These are phyloP conservation scores for Achaetomiella virescens DNA, from an alignment of 495 filamentous ascomycete species.

Conservation along the genomic window DNA sequence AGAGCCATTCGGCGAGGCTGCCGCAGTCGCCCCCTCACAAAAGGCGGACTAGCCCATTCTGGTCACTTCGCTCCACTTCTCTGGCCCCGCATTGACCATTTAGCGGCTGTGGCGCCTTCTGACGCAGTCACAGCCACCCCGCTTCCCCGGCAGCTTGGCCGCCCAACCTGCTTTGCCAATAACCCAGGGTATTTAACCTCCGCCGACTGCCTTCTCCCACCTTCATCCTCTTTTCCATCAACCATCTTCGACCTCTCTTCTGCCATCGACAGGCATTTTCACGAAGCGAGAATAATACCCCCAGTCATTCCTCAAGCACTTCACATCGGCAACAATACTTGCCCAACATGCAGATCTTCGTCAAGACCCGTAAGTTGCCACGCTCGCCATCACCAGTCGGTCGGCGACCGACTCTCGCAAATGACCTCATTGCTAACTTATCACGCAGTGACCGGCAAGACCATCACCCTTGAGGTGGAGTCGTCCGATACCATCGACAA, in stretches of 20 bases:
- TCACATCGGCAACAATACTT: conserved; percentile 10
- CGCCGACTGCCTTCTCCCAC: conserved; percentile 7
- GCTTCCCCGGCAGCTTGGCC: conserved; percentile 30
- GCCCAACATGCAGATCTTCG: conserved; percentile 88
- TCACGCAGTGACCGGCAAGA: conserved; percentile 84
- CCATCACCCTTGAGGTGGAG: conserved; percentile 99
- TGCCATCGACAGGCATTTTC: conserved; percentile 21
- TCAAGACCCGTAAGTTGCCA: conserved; percentile 79
- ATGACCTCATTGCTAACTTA: conserved; percentile 23
- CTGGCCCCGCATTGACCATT: conserved; percentile 17
- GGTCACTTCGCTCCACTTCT: conserved; percentile 27
- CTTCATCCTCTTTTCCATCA: conserved; percentile 7
- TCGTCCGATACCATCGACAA: conserved; percentile 98
- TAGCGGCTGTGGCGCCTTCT: conserved; percentile 33
- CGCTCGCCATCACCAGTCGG: conserved; percentile 11
- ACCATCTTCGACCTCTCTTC: conserved; percentile 14
- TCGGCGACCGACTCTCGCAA: not conserved
- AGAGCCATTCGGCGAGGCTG: conserved; percentile 7
- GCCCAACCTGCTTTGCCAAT: conserved; percentile 26
- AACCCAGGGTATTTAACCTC: conserved; percentile 20
- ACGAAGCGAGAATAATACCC: not conserved
- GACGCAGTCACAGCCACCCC: conserved; percentile 31
- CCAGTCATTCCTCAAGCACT: conserved; percentile 18
- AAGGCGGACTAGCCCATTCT: conserved; percentile 27
- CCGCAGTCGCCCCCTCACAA: conserved; percentile 27